These are phyloP conservation scores for Tylopilus felleus DNA, from an alignment of 768 basidiomycete genomes.

Conservation along the genomic window DNA sequence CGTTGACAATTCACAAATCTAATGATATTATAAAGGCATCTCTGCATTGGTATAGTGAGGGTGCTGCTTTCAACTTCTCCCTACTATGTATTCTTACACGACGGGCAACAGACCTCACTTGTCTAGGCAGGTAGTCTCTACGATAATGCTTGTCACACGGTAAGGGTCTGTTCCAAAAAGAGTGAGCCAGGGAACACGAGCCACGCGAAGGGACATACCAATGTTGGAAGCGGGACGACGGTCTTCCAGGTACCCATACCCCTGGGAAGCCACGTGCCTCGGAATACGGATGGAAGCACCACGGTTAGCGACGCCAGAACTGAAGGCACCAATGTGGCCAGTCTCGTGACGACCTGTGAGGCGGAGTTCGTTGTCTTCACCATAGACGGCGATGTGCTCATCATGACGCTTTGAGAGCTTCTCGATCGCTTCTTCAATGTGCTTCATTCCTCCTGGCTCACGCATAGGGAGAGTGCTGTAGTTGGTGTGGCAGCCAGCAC, in stretches of 20 bases:
- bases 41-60: conserved; percentile 22
- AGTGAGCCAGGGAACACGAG: conserved; percentile 1
- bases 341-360: conserved; percentile 98
- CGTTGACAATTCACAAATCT: conserved; percentile 8
- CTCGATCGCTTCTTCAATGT: conserved; percentile 89
- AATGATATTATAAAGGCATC: not conserved
- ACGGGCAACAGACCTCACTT: conserved; percentile 36
- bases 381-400: conserved; percentile 96
- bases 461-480: conserved; percentile 95
- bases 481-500: conserved; percentile 98
- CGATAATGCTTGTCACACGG: conserved; percentile 84
- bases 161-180: conserved; percentile 69
- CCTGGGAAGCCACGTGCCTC: conserved; percentile 86
- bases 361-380: conserved; percentile 95
- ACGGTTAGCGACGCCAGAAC: conserved; percentile 95
- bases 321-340: conserved; percentile 87
- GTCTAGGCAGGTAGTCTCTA: conserved; percentile 81
- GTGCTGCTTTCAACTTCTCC: conserved; percentile 11
- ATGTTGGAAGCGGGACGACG: conserved; percentile 98
- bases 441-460: conserved; percentile 88
- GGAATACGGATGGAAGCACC: conserved; percentile 97
- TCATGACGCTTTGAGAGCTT: conserved; percentile 88
- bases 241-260: conserved; percentile 95
- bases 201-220: conserved; percentile 42
- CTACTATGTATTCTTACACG: conserved; percentile 11